Percentiles rank a stretch among this genome's conserved stretches.
Conservation (phyloP, 2,329 filamentous ascomycete genomes). For the Chaetomiaceae sp. region DNA sequence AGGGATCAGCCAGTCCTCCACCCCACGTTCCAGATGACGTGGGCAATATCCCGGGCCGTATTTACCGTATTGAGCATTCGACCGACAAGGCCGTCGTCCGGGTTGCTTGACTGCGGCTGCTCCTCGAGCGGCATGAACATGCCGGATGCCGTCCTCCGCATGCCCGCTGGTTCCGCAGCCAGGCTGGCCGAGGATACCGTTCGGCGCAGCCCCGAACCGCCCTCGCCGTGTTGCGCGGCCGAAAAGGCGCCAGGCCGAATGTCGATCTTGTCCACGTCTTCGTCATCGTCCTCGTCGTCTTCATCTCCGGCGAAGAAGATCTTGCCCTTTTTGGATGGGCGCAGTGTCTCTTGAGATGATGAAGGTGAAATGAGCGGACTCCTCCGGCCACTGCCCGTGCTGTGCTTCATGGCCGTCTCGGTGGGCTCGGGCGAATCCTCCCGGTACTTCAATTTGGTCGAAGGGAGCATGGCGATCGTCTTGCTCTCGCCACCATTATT, state of each 20-base stretch:
- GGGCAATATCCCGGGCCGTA: conserved; percentile 65
- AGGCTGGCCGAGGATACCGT: conserved; percentile 47
- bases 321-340: conserved; percentile 63
- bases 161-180: conserved; percentile 52
- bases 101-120: conserved; percentile 55
- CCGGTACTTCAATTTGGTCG: conserved; percentile 81
- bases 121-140: conserved; percentile 91
- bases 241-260: conserved; percentile 22
- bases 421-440: conserved; percentile 68
- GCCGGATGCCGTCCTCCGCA: conserved; percentile 76
- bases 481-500: conserved; percentile 57
- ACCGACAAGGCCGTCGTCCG: conserved; percentile 64
- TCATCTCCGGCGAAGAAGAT: conserved; percentile 61
- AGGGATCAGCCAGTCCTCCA: conserved; percentile 49
- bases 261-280: conserved; percentile 21
- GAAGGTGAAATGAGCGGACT: conserved; percentile 62
- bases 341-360: conserved; percentile 76
- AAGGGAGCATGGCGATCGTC: conserved; percentile 82
- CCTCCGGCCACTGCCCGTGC: conserved; percentile 39
- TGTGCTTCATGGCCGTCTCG: conserved; percentile 60
- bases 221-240: conserved; percentile 21
- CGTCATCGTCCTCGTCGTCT: conserved; percentile 50
- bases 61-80: conserved; percentile 78
- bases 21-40: conserved; percentile 69
- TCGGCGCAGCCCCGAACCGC: conserved; percentile 38